Evolutionary conservation across 139 green algal species (phyloP).

Genomic region (Tetraselmis chui): DNA sequence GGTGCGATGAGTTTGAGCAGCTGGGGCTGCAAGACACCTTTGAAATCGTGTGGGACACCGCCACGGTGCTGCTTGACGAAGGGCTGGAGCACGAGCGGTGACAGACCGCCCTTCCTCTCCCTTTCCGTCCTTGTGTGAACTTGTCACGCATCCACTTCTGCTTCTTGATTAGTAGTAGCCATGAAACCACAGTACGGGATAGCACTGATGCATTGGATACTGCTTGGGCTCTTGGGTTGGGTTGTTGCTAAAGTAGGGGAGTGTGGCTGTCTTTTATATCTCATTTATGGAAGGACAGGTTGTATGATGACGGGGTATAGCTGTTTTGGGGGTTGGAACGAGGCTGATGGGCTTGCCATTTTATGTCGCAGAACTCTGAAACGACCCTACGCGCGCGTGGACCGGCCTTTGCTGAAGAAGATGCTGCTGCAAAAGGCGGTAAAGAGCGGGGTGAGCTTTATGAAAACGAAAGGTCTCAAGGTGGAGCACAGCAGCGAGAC

Average conservation of each 20-base stretch:
- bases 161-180: slow-evolving; percentile 1
- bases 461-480: slow-evolving; percentile 49
- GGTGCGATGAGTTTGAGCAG: slow-evolving; percentile 93
- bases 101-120: slow-evolving; percentile 31
- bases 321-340: too few species aligned
- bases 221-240: neutral
- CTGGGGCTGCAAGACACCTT: slow-evolving; percentile 52
- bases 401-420: slow-evolving; percentile 83
- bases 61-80: slow-evolving; percentile 48
- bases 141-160: neutral
- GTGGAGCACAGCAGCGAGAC: slow-evolving; percentile 46
- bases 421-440: slow-evolving; percentile 57
- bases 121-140: neutral
- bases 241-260: neutral
- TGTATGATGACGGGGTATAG: too few species aligned
- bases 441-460: slow-evolving; percentile 44
- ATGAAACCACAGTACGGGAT: neutral
- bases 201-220: neutral
- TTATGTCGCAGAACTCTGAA: slow-evolving; percentile 54
- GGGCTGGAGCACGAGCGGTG: slow-evolving; percentile 57
- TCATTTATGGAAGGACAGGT: neutral
- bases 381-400: slow-evolving; percentile 84
- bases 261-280: slow-evolving; percentile 1
- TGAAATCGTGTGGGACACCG: slow-evolving; percentile 4
- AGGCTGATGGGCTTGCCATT: neutral